phyloP scores from a whole-genome alignment of 352 stramenopile genomes.

The Globisporangium solare region DNA sequence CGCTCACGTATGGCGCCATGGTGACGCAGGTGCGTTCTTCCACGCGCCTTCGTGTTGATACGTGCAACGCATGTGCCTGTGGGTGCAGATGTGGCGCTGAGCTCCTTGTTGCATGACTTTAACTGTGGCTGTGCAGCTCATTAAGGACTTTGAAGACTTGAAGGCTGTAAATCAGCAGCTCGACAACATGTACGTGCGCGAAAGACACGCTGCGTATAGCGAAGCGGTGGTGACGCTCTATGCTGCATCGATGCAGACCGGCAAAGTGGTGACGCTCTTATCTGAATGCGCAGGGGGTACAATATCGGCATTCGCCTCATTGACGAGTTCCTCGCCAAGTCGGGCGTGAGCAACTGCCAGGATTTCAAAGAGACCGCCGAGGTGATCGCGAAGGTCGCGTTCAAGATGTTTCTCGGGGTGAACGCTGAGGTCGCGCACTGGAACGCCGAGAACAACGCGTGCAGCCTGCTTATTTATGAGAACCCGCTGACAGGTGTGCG shows the following conservation, averaged over 20 bases:
- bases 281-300: conserved; percentile 77
- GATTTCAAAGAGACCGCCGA: conserved; percentile 94
- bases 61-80: neutral
- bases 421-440: conserved; percentile 89
- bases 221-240: too few relatives aligned
- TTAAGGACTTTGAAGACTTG: conserved; percentile 95
- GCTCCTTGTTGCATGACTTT: neutral
- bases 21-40: conserved; percentile 80
- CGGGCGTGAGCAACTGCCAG: conserved; percentile 67
- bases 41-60: neutral
- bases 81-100: neutral
- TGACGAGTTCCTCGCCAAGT: conserved; percentile 98
- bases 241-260: neutral
- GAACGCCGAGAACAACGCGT: conserved; percentile 84
- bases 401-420: conserved; percentile 98
- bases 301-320: conserved; percentile 96
- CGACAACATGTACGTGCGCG: conserved; percentile 84
- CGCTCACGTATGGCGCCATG: conserved; percentile 96
- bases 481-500: conserved; percentile 89
- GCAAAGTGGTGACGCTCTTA: neutral
- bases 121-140: conserved; percentile 47
- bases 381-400: conserved; percentile 94
- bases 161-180: conserved; percentile 95
- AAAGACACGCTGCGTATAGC: too few relatives aligned
- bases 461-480: conserved; percentile 93